Base-by-base conservation (phyloP, 306 rosid species). In the Dalbergia oliveri region DNA sequence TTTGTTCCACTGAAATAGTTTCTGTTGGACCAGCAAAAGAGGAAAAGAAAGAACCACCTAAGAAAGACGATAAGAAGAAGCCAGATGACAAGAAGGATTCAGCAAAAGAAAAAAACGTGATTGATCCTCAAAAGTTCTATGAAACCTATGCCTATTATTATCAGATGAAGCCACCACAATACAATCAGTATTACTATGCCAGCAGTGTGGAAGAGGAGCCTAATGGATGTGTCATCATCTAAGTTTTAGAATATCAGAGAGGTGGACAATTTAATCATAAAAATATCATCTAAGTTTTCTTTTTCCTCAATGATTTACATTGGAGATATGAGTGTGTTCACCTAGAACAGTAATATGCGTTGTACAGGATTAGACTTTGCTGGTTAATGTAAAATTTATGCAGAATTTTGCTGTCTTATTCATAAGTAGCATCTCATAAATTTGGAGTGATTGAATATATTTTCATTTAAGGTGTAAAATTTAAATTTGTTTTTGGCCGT, bases 11-110 rank as follows among this genome's bases (percentile, higher is more conserved):
- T 7, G 88, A 88, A 0, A 88, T 93, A 41, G 3, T 89, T 7
- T 91, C 94, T 0, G 97, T 93, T 19, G 97, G 90, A 39, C 86
- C 90, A 11, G 87, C 91, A 15, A 88, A 93, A 71, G 90, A 83
- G 66, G 95, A 89, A 82, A 79, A 87, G 78, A 92, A 87, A 56
- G 89, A 86, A n/a, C 90, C 66, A 0, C 19, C 85, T 4, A 86
- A 90, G 37, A 68, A 75, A 4, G 77, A 82, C 12, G 72, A 73
- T 12, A 31, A 50, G n/a, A 69, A 68, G 43, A 82, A 86, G 65
- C 14, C 9, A 10, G 84, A 83, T 3, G 77, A 68, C 0, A 61
- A 79, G 54, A 75, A 83, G 73, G 85, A 66, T 35, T 78, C 86
- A 5, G 47, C 70, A 43, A 79, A 78, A 6, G 13, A 45, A 5